These are phyloP conservation scores for Jamesozyma jinghongensis DNA, from an alignment of 805 yeast species.

Conservation along the genomic window DNA sequence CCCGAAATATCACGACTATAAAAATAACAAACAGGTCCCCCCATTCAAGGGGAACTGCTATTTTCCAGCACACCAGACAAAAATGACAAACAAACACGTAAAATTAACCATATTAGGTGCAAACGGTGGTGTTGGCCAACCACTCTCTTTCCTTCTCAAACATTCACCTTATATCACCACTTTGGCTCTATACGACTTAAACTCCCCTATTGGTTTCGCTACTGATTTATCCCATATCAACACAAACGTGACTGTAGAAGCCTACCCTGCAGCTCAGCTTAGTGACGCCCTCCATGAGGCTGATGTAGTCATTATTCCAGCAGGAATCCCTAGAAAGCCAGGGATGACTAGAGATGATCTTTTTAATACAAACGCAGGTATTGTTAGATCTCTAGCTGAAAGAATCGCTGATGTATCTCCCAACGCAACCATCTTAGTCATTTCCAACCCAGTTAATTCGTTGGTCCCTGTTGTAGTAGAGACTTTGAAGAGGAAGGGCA, in stretches of 20 bases:
- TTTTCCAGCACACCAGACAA: too few relatives aligned
- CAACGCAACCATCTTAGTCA: conserved; percentile 70
- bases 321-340: conserved; percentile 97
- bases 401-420: conserved; percentile 76
- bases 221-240: conserved; percentile 92
- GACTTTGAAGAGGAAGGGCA: conserved; percentile 76
- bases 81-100: conserved; percentile 10
- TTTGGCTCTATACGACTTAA: conserved; percentile 77
- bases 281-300: conserved; percentile 59
- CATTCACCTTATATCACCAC: conserved; percentile 81
- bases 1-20: too few relatives aligned
- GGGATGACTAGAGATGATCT: conserved; percentile 98
- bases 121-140: conserved; percentile 94
- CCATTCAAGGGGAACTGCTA: too few relatives aligned
- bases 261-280: conserved; percentile 63
- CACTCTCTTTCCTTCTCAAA: conserved; percentile 73
- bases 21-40: too few relatives aligned
- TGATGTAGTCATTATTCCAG: conserved; percentile 84
- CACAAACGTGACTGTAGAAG: conserved; percentile 79
- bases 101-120: conserved; percentile 78
- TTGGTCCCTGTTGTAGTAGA: conserved; percentile 95
- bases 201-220: conserved; percentile 93
- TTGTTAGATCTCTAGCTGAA: conserved; percentile 85
- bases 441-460: conserved; percentile 95
- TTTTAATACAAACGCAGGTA: conserved; percentile 91